These are phyloP conservation scores for Syzygium oleosum DNA, from an alignment of 345 rosid species.

Conservation along the genomic window DNA sequence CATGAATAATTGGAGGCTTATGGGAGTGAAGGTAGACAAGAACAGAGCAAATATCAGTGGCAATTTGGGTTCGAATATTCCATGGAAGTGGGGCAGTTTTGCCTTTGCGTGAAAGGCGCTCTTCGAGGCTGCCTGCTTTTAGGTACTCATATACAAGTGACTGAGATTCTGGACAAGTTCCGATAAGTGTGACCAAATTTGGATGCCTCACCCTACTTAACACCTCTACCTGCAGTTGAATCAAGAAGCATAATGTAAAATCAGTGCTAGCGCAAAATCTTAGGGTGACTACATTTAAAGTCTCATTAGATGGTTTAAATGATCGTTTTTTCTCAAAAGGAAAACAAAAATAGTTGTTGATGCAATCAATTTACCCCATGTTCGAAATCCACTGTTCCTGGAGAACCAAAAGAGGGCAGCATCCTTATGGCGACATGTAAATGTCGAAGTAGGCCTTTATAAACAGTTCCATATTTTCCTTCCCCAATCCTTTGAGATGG, in stretches of 20 bases:
- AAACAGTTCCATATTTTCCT: conserved; percentile 70
- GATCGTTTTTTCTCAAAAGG: neutral
- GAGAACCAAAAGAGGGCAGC: conserved; percentile 75
- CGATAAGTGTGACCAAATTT: conserved; percentile 63
- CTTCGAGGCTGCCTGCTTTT: conserved; percentile 64
- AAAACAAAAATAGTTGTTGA: neutral
- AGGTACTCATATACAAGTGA: conserved; percentile 75
- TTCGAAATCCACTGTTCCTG: conserved; percentile 44
- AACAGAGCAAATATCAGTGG: conserved; percentile 71
- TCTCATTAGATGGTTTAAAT: neutral
- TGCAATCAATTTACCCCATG: conserved; percentile 38
- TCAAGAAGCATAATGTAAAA: neutral
- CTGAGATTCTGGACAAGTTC: conserved; percentile 74
- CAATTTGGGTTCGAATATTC: conserved; percentile 56
- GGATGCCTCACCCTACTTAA: conserved; percentile 87
- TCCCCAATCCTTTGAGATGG: conserved; percentile 80
- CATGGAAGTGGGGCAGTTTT: conserved; percentile 53
- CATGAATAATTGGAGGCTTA: conserved; percentile 68
- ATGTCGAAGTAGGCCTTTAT: conserved; percentile 64
- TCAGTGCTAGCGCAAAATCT: neutral
- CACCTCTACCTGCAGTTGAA: conserved; percentile 50
- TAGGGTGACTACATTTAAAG: neutral
- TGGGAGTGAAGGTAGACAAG: conserved; percentile 83
- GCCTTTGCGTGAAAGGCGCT: conserved; percentile 41
- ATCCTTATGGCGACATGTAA: conserved; percentile 74